These are phyloP conservation scores for Torrubiella hemipterigena DNA, from an alignment of 2,329 filamentous ascomycete genomes.

Conservation along the genomic window DNA sequence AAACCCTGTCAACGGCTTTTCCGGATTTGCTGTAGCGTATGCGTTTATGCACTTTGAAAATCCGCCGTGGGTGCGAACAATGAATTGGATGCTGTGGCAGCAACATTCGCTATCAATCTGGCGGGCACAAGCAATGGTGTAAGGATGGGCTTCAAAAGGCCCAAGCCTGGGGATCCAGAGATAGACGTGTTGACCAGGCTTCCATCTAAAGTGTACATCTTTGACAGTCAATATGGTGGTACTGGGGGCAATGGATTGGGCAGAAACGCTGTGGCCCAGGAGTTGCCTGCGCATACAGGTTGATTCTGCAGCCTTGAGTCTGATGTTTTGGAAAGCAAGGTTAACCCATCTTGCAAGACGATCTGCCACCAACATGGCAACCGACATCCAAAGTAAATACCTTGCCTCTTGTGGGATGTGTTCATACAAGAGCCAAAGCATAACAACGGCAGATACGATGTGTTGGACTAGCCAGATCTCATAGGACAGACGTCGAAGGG, in stretches of 20 bases:
- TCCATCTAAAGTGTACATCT: conserved; percentile 46
- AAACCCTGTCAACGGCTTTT: conserved; percentile 24
- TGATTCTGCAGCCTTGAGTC: conserved; percentile 25
- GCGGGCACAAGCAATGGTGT: conserved; percentile 48
- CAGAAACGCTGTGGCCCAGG: conserved; percentile 39
- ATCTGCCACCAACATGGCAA: conserved; percentile 52
- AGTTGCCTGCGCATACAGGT: conserved; percentile 33
- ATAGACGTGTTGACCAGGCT: conserved; percentile 48
- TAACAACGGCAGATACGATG: conserved; percentile 44
- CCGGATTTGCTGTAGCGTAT: conserved; percentile 26
- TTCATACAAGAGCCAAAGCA: conserved; percentile 50
- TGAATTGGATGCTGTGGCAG: conserved; percentile 48
- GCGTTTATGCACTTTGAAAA: conserved; percentile 43
- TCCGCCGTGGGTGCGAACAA: conserved; percentile 41
- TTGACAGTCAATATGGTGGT: conserved; percentile 48
- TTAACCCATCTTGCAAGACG: conserved; percentile 37
- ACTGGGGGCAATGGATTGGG: conserved; percentile 34
- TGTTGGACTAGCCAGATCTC: conserved; percentile 62
- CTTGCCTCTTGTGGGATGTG: conserved; percentile 49
- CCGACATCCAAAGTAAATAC: conserved; percentile 54
- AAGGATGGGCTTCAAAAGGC: conserved; percentile 44
- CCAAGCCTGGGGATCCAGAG: conserved; percentile 46
- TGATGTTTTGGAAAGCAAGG: conserved; percentile 41
- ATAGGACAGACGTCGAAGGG: conserved; percentile 53
- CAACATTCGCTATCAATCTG: conserved; percentile 36